Percentiles rank a stretch among this genome's conserved stretches.
Evolutionary conservation across 805 yeast genomes (phyloP).

Genomic region (Metschnikowia shivogae): DNA sequence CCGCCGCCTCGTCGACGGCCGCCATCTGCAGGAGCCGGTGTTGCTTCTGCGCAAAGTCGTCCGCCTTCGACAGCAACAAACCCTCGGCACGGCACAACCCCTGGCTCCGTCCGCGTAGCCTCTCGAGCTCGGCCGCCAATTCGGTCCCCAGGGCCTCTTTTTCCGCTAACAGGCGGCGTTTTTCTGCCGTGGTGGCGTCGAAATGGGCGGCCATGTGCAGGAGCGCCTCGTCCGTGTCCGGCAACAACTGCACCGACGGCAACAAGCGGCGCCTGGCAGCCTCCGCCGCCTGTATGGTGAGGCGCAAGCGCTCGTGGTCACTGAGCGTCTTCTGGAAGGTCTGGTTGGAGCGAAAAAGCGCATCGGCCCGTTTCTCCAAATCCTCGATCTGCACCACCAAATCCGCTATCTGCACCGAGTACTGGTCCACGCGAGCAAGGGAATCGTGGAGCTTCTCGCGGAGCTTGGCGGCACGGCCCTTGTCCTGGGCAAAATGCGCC

Average conservation of each 20-base stretch:
- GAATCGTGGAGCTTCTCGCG: slow-evolving; percentile 44
- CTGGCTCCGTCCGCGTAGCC: slow-evolving; percentile 23
- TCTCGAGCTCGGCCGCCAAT: slow-evolving; percentile 19
- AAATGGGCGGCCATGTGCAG: slow-evolving; percentile 28
- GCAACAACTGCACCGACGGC: slow-evolving; percentile 43
- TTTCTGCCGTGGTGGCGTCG: slow-evolving; percentile 19
- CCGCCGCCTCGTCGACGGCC: too few species aligned
- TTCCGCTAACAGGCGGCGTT: slow-evolving; percentile 13
- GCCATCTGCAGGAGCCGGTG: slow-evolving; percentile 6
- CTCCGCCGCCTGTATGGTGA: slow-evolving; percentile 40
- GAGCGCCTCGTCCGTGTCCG: slow-evolving; percentile 36
- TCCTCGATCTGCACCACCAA: slow-evolving; percentile 48
- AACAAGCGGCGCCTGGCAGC: slow-evolving; percentile 52
- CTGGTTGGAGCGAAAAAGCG: slow-evolving; percentile 70
- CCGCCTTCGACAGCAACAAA: slow-evolving; percentile 44
- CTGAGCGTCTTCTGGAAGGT: slow-evolving; percentile 72
- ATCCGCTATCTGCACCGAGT: slow-evolving; percentile 43
- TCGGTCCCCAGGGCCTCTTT: slow-evolving; percentile 3
- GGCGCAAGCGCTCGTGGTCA: slow-evolving; percentile 53
- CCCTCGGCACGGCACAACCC: slow-evolving; percentile 45
- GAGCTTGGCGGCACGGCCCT: slow-evolving; percentile 63
- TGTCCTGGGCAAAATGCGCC: slow-evolving; percentile 68
- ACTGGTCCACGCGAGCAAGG: slow-evolving; percentile 39
- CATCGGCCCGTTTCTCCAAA: slow-evolving; percentile 56
- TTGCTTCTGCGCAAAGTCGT: slow-evolving; percentile 24